Percentiles rank a stretch among this genome's conserved stretches.
Evolutionary conservation across 2,329 filamentous ascomycete genomes (phyloP).

Genomic region (Cladosporium sp.): DNA sequence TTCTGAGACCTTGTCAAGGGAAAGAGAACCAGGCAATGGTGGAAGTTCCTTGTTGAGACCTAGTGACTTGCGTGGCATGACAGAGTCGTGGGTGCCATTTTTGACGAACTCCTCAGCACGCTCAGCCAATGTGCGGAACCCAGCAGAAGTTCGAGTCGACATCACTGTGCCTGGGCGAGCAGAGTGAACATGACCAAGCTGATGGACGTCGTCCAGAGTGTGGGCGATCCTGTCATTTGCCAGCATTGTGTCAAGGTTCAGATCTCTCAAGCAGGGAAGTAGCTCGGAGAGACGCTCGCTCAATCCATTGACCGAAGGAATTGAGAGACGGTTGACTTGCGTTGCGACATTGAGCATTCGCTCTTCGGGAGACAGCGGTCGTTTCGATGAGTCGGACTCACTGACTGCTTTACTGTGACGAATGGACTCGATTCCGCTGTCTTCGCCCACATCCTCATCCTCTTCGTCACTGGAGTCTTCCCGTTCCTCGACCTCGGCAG

Average conservation of each 20-base stretch:
- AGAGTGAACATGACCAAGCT: slow-evolving; percentile 19
- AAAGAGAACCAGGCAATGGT: slow-evolving; percentile 29
- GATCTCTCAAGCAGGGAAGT: slow-evolving; percentile 40
- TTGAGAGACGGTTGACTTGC: slow-evolving; percentile 43
- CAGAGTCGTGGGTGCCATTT: slow-evolving; percentile 35
- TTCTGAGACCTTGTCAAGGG: slow-evolving; percentile 24
- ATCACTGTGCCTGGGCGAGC: slow-evolving; percentile 30
- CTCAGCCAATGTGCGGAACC: slow-evolving; percentile 34
- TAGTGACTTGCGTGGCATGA: slow-evolving; percentile 18
- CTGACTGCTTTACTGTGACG: slow-evolving; percentile 14
- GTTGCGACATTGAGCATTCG: slow-evolving; percentile 35
- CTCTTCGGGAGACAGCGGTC: slow-evolving; percentile 38
- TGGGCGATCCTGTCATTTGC: slow-evolving; percentile 34
- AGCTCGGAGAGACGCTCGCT: slow-evolving; percentile 45
- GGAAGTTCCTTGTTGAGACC: slow-evolving; percentile 34
- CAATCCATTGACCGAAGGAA: slow-evolving; percentile 43
- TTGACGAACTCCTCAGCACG: slow-evolving; percentile 34
- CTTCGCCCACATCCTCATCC: slow-evolving; percentile 15
- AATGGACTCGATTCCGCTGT: slow-evolving; percentile 11
- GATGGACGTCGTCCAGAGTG: slow-evolving; percentile 34
- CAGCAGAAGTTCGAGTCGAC: slow-evolving; percentile 33
- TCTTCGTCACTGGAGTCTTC: slow-evolving; percentile 18
- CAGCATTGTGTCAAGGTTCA: slow-evolving; percentile 34
- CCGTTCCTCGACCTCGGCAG: slow-evolving; percentile 22
- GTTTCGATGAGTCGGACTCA: slow-evolving; percentile 17